Evolutionary conservation across 345 rosid species (phyloP), one percentile per base, ranked within the genome.

Genomic region (Eucalyptus erythrocorys): DNA sequence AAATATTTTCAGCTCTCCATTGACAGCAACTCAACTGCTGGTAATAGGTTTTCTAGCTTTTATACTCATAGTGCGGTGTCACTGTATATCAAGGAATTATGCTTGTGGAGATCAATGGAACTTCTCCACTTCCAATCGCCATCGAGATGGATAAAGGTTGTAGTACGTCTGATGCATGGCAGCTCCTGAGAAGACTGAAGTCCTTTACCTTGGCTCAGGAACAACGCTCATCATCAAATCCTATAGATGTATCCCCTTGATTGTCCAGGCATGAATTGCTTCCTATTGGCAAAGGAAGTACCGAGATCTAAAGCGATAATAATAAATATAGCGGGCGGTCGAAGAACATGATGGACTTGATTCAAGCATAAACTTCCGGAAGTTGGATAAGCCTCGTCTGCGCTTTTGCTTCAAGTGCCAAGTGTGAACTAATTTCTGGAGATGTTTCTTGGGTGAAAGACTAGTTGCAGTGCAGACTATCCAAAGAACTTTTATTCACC

Each of bases 101-200:
- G 96, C 90, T 92, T 85, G 87, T 97, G 84, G 97, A 98, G 93
- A 91, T 95, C 85, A 94, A 93, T 66, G 91, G 90, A 89, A 91
- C 92, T 7, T 94, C 94, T 34, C 90, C 92, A 16, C 86, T 92
- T 94, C 99, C 98, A 48, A 88, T 98, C 50, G 97, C 95, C 53
- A 88, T 92, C 27, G 97, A 97, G 92, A 92, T 97, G 97, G 90
- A 90, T 88, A 92, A 94, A 90, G 99, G 99, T 66, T 95, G 96
- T 89, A 81, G 94, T 59, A 19, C 94, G 88, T 90, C 93, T 17
- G 98, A 97, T 92, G 96, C 98, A 51, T 91, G 95, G 94, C 92
- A 95, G 92, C 98, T 98, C 86, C 91, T 96, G 76, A 89, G 92
- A 92, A 95, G 98, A 91, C 90, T 96, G 66, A 92, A 90, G 89